A percentile compares a stretch with the other conserved stretches of the same genome.
Conservation (phyloP, 352 stramenopile genomes). For the Phytophthora pluvialis region DNA sequence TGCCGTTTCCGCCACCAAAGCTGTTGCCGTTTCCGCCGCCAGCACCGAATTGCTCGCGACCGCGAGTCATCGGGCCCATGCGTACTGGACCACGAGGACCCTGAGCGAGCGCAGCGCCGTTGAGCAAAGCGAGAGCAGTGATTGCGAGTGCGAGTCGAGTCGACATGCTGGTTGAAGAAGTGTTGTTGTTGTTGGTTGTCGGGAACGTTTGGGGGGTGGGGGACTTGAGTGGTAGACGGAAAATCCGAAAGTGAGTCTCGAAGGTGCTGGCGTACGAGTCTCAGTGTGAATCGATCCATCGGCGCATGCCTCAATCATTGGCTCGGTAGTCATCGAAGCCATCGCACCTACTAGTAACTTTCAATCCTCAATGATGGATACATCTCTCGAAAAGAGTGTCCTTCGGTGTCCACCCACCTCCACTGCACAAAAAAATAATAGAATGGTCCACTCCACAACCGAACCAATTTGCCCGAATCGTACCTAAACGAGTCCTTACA, state of each 20-base stretch:
- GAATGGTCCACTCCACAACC: too few relatives aligned
- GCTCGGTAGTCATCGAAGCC: too few relatives aligned
- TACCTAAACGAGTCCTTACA: slow-evolving; percentile 7
- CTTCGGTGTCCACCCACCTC: too few relatives aligned
- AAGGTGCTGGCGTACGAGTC: too few relatives aligned
- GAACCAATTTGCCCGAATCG: not conserved
- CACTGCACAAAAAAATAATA: too few relatives aligned
- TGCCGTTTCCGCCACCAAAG: too few relatives aligned
- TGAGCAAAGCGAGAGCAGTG: slow-evolving; percentile 22
- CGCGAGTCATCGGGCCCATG: slow-evolving; percentile 17
- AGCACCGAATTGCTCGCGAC: slow-evolving; percentile 23
- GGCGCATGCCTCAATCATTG: too few relatives aligned
- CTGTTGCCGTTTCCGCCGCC: not conserved
- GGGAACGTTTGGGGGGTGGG: not conserved
- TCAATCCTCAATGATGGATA: too few relatives aligned
- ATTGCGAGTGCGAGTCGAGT: slow-evolving; percentile 30
- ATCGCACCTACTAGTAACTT: too few relatives aligned
- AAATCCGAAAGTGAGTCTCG: slow-evolving; percentile 35
- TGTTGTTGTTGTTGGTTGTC: slow-evolving; percentile 7
- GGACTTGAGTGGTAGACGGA: slow-evolving; percentile 12
- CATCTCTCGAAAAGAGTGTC: too few relatives aligned
- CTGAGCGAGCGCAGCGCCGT: slow-evolving; percentile 18
- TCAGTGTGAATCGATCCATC: too few relatives aligned
- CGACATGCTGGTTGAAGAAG: slow-evolving; percentile 16
- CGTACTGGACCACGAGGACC: slow-evolving; percentile 19